Evolutionary conservation across 805 yeast species (phyloP), one percentile per base, ranked within the genome.

Genomic region (Isabelozyma heimii): DNA sequence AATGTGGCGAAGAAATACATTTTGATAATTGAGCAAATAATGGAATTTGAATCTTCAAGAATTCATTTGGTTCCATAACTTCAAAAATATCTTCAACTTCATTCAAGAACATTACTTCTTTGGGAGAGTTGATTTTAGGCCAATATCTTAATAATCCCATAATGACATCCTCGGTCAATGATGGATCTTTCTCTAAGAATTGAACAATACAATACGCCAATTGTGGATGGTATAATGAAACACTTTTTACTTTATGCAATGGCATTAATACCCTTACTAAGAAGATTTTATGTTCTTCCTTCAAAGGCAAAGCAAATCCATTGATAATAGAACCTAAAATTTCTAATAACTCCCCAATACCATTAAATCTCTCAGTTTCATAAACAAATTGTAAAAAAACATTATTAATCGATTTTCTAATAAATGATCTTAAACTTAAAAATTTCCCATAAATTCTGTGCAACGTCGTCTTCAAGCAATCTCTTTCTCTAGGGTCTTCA

Each of bases 391-490:
- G 97, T 60, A 94, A 76, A 60, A 94, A 94, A 40, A 94, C 96
- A 65, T 94, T 89, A 72, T 84, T 89, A 55, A 94, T 91, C 35
- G 94, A 85, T 60, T 96, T 85, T 63, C 99, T 80, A 52, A 94
- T 94, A 60, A 88, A 92, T 39, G 96, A 85, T 66, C 99, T 81
- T 55, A 92, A 77, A 57, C 89, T 85, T 60, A 94, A 75, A 61
- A 94, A 91, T 71, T 94, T 94, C 28, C 99, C 99, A 69, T 94
- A 94, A 55, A 94, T 91, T 61, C 99, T 79, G 67, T 94, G 99
- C 62, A 94, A 76, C 0, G 98, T 91, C 0, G 99, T 94, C 63
- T 94, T 94, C 55, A 94, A 75, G 60, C 94, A 89, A 64, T 94
- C 99, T 51, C 99, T 81, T 74, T 94, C 99, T 55, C 97, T 79